These are phyloP conservation scores for Cephalotrichum gorgonifer DNA, from an alignment of 2,329 filamentous ascomycete genomes.

Conservation along the genomic window DNA sequence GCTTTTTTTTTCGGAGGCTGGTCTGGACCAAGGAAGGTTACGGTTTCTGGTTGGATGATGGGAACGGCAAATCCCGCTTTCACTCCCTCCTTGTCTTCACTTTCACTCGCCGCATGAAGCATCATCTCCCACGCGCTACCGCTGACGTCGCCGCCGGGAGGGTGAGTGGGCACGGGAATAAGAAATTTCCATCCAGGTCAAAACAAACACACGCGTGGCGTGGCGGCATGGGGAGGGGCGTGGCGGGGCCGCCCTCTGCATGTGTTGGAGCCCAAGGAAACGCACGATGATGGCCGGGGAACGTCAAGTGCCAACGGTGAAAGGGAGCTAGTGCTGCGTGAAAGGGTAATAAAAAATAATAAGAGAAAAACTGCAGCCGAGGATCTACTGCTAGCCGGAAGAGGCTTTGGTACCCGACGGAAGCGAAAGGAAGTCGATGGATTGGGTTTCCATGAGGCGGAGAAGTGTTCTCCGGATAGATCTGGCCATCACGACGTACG, in stretches of 20 bases:
- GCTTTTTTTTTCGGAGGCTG: no score
- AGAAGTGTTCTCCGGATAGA: background rate
- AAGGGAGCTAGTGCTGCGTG: background rate
- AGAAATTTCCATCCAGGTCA: background rate
- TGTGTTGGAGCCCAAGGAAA: conserved; percentile 1
- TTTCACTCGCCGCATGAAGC: no score
- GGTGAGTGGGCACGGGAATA: background rate
- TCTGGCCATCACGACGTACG: no score
- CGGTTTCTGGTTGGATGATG: background rate
- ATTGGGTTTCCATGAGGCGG: background rate
- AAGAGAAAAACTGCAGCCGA: background rate
- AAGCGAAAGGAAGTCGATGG: conserved; percentile 3
- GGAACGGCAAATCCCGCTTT: background rate
- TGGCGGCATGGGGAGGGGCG: background rate
- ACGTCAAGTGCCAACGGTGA: no score
- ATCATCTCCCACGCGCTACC: background rate
- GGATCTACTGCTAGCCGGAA: background rate
- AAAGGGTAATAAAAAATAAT: background rate
- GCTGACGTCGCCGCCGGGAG: no score
- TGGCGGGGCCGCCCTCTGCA: background rate
- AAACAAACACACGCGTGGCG: background rate
- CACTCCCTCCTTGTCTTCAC: background rate
- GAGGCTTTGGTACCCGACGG: conserved; percentile 3
- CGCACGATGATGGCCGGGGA: background rate
- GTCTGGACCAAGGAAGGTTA: no score